Base-by-base conservation (phyloP, 768 basidiomycete species). In the Asterophora lycoperdoides region DNA sequence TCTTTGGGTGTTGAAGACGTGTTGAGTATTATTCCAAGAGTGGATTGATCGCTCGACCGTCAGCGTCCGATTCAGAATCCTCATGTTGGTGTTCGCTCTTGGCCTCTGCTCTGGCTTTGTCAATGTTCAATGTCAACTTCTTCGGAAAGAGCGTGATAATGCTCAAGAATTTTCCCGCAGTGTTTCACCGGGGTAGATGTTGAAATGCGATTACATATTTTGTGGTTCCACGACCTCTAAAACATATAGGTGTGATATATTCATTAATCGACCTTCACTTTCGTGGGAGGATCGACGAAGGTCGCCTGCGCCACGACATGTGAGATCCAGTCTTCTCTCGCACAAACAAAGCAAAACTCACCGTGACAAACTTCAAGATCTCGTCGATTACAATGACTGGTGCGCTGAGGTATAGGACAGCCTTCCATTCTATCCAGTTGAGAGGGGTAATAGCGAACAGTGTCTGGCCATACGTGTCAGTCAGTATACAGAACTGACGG, bases 371-470 rank as follows among this genome's bases (percentile, higher is more conserved):
- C 66, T 98, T 98, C 62, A 98, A 73, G 19, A 87, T 59, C 67
- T 98, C 96, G 67, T 98, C 95, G 41, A 98, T 84, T 41, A 89
- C 44, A 33, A 99, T 62, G 29, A 99, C 93, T 15, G 95, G 95
- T 5, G 82, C 83, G 56, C 89, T 93, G 54, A 98, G 76, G 56
- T 75, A 80, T 52, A 99, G 66, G 8, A 99, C 94, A 14, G 93
- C 93, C 66, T 86, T 83, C 95, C 95, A 99, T 68, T 99, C 95
- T 17, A 66, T 67, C 89, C 86, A 92, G 75, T 97, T 95, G 52
- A 99, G 78, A 3, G 94, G 93, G 0, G 87, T 85, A 64, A 97
- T 96, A 36, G 87, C 89, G 63, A 98, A 97, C 49, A 96, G 62
- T 6, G 83, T 73, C 88, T 93, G 56, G 20, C 4, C 46, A 18